Percentiles rank a stretch among this genome's conserved stretches.
These are phyloP conservation scores for Pythium dissotocum DNA, from an alignment of 352 stramenopile genomes.

Conservation along the genomic window DNA sequence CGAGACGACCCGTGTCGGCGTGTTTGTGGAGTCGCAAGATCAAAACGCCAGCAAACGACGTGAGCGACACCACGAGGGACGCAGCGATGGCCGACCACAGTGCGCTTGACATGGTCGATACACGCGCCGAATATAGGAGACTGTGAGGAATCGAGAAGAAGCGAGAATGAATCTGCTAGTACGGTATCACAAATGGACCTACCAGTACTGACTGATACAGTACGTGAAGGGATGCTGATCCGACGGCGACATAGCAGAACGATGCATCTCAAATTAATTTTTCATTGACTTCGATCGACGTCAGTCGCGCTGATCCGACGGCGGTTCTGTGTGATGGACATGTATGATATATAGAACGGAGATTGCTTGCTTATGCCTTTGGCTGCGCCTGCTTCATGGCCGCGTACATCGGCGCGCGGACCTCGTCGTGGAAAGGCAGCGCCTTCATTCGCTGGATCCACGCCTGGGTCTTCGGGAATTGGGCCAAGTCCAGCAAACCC, in stretches of 20 bases:
- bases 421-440: conserved; percentile 54
- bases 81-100: conserved; percentile 6
- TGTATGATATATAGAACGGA: not conserved
- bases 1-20: conserved; percentile 1
- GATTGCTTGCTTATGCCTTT: not conserved
- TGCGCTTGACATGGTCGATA: not conserved
- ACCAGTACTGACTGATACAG: too few species aligned
- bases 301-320: not conserved
- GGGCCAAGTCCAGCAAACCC: conserved; percentile 46
- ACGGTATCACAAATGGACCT: not conserved
- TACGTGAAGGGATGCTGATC: not conserved
- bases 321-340: not conserved
- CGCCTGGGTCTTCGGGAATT: conserved; percentile 48
- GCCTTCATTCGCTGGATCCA: conserved; percentile 64
- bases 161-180: not conserved
- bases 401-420: conserved; percentile 35
- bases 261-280: not conserved
- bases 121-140: not conserved
- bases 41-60: conserved; percentile 29
- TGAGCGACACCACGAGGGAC: conserved; percentile 21
- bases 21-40: conserved; percentile 26
- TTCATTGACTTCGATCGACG: not conserved
- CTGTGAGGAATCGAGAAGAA: not conserved
- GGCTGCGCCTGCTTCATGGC: not conserved
- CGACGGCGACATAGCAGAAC: not conserved